These are phyloP conservation scores for Breynia disticha DNA, from an alignment of 441 rosid species.

Conservation along the genomic window DNA sequence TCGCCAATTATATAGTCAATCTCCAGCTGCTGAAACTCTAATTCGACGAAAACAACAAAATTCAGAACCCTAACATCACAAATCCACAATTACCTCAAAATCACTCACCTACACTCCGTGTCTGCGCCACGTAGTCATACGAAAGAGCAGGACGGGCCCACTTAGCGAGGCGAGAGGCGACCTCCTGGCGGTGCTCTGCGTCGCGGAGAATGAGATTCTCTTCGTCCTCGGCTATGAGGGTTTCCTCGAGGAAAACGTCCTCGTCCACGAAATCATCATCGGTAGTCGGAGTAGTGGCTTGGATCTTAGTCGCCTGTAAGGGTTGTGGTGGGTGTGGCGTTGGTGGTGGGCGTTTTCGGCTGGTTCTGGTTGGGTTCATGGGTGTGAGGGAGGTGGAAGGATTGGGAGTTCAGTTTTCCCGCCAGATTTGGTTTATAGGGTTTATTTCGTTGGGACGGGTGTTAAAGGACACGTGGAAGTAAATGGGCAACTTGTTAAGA, in stretches of 20 bases:
- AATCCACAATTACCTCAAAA: not conserved
- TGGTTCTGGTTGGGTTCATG: constrained; percentile 32
- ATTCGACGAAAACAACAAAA: constrained; percentile 1
- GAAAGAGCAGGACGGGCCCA: constrained; percentile 81
- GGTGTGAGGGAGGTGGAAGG: constrained; percentile 4
- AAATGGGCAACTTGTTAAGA: too few relatives aligned
- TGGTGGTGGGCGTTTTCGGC: constrained; percentile 64
- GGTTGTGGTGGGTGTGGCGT: constrained; percentile 25
- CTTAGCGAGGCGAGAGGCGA: constrained; percentile 49
- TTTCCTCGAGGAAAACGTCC: constrained; percentile 72
- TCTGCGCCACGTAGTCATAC: constrained; percentile 36
- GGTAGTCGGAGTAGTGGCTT: constrained; percentile 26
- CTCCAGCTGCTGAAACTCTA: constrained; percentile 92
- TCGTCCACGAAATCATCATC: constrained; percentile 83
- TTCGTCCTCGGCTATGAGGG: constrained; percentile 58
- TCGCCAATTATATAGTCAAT: constrained; percentile 78
- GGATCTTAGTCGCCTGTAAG: constrained; percentile 41
- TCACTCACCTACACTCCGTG: constrained; percentile 55
- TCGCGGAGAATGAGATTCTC: constrained; percentile 68
- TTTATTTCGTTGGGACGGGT: not conserved
- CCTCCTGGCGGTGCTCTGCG: constrained; percentile 53
- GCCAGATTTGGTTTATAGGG: constrained; percentile 22
- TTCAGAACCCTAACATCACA: not conserved
- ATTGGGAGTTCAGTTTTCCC: constrained; percentile 22
- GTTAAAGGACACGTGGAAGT: too few relatives aligned